Conservation (phyloP, 805 yeast species). For the Saccharomycopsis capsularis region DNA sequence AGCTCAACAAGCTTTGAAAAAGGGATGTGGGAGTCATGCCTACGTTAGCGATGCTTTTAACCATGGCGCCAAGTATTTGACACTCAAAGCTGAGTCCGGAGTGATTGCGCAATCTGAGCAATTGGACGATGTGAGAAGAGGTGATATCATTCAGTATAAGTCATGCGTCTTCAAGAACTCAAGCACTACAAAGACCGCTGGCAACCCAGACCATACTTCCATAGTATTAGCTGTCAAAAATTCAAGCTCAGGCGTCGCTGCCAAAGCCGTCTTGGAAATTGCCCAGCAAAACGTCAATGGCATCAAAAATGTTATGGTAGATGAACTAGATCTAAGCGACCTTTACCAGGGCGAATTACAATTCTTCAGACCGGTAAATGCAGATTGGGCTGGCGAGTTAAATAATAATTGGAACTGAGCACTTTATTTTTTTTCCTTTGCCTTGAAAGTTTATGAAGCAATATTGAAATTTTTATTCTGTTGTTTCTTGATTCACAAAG, state of each 20-base stretch:
- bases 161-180: constrained; percentile 35
- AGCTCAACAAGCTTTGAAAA: constrained; percentile 45
- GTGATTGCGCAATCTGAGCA: constrained; percentile 23
- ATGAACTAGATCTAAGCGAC: constrained; percentile 33
- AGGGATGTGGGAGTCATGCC: constrained; percentile 53
- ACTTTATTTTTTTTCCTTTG: too few relatives aligned
- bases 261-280: constrained; percentile 27
- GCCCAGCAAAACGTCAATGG: constrained; percentile 47
- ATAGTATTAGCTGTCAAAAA: constrained; percentile 24
- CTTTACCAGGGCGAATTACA: constrained; percentile 37
- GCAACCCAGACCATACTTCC: constrained; percentile 50
- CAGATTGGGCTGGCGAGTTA: constrained; percentile 37
- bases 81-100: constrained; percentile 21
- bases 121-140: constrained; percentile 41
- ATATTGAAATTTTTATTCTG: too few relatives aligned
- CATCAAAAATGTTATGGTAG: constrained; percentile 34
- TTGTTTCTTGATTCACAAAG: too few relatives aligned
- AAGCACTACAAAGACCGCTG: constrained; percentile 33
- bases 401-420: not conserved
- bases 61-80: constrained; percentile 38
- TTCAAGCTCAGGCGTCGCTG: not conserved
- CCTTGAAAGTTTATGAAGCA: too few relatives aligned
- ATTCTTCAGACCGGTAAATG: constrained; percentile 43
- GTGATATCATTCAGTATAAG: constrained; percentile 49
- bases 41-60: constrained; percentile 41